Evolutionary conservation across 139 green algal species (phyloP).

Genomic region (Zygnema circumcarinatum): DNA sequence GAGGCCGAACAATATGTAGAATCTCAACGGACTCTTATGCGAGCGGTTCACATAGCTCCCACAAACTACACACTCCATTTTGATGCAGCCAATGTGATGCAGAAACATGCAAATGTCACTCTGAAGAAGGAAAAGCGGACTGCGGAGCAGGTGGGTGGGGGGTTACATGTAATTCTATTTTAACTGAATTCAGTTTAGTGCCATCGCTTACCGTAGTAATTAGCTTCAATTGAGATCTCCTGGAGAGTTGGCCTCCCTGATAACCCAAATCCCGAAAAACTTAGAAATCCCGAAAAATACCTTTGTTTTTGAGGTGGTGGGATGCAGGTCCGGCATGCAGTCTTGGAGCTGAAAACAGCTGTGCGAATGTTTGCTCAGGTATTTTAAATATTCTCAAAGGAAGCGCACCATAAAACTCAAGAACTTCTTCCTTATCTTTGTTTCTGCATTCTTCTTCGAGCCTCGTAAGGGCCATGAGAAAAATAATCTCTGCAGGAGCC

Average conservation of each 20-base stretch:
- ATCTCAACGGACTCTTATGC: slow-evolving; percentile 72
- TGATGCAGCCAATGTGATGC: slow-evolving; percentile 75
- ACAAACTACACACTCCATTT: slow-evolving; percentile 65
- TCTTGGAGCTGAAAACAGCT: slow-evolving; percentile 46
- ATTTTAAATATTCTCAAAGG: background rate
- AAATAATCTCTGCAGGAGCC: no score
- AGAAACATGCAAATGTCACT: slow-evolving; percentile 77
- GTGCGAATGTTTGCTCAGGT: slow-evolving; percentile 54
- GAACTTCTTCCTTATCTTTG: no score
- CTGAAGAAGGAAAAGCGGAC: slow-evolving; percentile 67
- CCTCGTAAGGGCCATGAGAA: no score
- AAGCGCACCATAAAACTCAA: no score
- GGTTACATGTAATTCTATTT: background rate
- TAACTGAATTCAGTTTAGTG: background rate
- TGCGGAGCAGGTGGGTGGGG: slow-evolving; percentile 29
- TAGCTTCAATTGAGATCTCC: background rate
- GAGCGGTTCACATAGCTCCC: slow-evolving; percentile 79
- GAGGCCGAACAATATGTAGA: slow-evolving; percentile 67
- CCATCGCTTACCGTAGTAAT: background rate
- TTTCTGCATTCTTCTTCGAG: no score
- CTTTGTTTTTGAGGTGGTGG: background rate
- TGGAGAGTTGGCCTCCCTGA: background rate
- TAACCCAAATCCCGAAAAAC: background rate
- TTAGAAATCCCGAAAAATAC: background rate
- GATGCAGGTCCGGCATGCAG: slow-evolving; percentile 49